phyloP scores from a whole-genome alignment of 139 green algal genomes.

The Yamagishiella unicocca region DNA sequence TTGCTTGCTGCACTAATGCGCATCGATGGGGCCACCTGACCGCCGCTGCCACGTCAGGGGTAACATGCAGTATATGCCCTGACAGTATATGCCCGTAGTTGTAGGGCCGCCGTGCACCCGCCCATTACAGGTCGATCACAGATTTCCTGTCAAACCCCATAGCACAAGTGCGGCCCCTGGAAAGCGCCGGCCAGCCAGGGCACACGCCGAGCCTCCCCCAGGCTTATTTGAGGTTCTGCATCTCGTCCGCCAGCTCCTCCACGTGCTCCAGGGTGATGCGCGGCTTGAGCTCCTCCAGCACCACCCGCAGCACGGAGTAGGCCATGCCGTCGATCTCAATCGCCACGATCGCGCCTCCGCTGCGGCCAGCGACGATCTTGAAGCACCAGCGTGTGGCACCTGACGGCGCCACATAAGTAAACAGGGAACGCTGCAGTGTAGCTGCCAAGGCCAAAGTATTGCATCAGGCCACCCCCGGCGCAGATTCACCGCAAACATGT shows the following conservation, averaged over 20 bases:
- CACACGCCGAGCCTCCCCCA: slow-evolving; percentile 12
- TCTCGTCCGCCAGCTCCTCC: neutral
- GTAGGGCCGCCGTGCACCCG: too few species aligned
- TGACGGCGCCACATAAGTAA: neutral
- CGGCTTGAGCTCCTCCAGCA: slow-evolving; percentile 21
- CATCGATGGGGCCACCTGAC: too few species aligned
- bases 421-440: neutral
- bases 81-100: too few species aligned
- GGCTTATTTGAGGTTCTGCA: slow-evolving; percentile 4
- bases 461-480: neutral
- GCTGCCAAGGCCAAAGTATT: neutral
- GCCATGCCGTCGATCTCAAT: slow-evolving; percentile 25
- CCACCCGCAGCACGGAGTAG: neutral
- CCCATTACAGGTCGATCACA: too few species aligned
- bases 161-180: too few species aligned
- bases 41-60: too few species aligned
- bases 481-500: neutral
- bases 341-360: neutral
- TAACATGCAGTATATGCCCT: too few species aligned
- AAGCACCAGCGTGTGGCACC: slow-evolving; percentile 17
- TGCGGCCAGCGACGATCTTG: neutral
- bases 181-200: too few species aligned
- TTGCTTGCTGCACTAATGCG: too few species aligned
- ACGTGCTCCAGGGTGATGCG: neutral
- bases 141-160: too few species aligned